Evolutionary conservation across 2,329 filamentous ascomycete species (phyloP), one percentile per base, ranked within the genome.

Genomic region (Beauveria pseudobassiana): DNA sequence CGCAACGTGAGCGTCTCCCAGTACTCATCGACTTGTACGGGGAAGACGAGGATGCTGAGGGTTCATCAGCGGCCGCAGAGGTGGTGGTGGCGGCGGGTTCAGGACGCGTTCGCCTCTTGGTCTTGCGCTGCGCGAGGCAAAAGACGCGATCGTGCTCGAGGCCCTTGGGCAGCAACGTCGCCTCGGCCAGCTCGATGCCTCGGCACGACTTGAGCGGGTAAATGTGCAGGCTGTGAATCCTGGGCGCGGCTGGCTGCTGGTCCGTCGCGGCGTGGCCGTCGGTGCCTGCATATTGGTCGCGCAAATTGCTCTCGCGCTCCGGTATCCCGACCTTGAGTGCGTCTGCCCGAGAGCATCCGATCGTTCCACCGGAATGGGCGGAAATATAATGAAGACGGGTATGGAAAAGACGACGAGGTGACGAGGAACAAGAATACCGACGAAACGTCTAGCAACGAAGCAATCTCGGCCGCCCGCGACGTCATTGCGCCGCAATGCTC

Each of bases 141-240:
- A 92, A 96, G 67, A 93, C 83, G 6, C 91, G 85, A 74, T 97
- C 92, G 73, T 88, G 89, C 71, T 88, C 83, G 62, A 96, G 79
- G 2, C 92, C 91, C 2, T 84, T 84, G 6, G 84, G 77, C 51
- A 90, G 75, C 18, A 95, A 80, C 59, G 84, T 82, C 63, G 83
- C 84, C 64, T 80, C 76, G 57, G 82, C 76, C 52, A 96, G 74
- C 74, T 95, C 90, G 60, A 96, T 85, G 30, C 88, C 89, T 61
- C 78, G 79, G 72, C 91, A 96, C 62, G 89, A 91, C 76, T 96
- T 93, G 72, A 96, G 76, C 1, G 93, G 92, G 72, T 95, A 93
- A 63, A 92, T 82, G 76, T 87, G 87, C 57, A 96, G 78, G 61
- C 88, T 89, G 72, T 91, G 74, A 57, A 82, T 71, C 22, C 61